These are phyloP conservation scores for Sugiyamaella valdiviana DNA, from an alignment of 805 yeast species.

Conservation along the genomic window DNA sequence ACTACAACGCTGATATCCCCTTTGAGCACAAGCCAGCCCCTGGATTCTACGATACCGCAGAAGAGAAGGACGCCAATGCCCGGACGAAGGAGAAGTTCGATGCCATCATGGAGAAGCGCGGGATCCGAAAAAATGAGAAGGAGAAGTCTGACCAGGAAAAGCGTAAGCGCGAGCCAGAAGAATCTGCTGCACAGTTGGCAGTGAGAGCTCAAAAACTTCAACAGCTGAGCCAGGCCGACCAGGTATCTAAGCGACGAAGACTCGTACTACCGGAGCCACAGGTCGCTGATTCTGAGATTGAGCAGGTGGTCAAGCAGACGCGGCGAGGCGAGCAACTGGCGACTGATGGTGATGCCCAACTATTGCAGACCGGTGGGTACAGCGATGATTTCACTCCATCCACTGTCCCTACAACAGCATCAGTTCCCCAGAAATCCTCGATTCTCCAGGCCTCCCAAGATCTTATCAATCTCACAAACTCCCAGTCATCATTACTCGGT, in stretches of 20 bases:
- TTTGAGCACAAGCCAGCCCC: slow-evolving; percentile 62
- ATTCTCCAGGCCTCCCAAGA: slow-evolving; percentile 35
- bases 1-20: slow-evolving; percentile 77
- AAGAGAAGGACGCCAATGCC: slow-evolving; percentile 47
- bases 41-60: slow-evolving; percentile 62
- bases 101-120: slow-evolving; percentile 30
- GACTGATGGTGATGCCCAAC: not conserved
- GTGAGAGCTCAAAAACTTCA: slow-evolving; percentile 28
- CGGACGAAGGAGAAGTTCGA: slow-evolving; percentile 39
- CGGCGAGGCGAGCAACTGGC: slow-evolving; percentile 17
- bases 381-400: not conserved
- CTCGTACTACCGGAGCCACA: slow-evolving; percentile 35
- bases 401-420: not conserved
- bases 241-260: slow-evolving; percentile 35
- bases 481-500: slow-evolving; percentile 35
- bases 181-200: slow-evolving; percentile 26
- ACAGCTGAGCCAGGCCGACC: slow-evolving; percentile 25
- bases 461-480: slow-evolving; percentile 30
- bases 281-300: slow-evolving; percentile 28
- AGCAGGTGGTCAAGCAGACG: slow-evolving; percentile 28
- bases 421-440: slow-evolving; percentile 28
- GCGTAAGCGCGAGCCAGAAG: slow-evolving; percentile 15
- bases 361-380: not conserved
- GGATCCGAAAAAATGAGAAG: slow-evolving; percentile 14
- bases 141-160: slow-evolving; percentile 19